A percentile compares a stretch with the other conserved stretches of the same genome.
phyloP scores from a whole-genome alignment of 495 filamentous ascomycete species.

The Viridothelium virens region DNA sequence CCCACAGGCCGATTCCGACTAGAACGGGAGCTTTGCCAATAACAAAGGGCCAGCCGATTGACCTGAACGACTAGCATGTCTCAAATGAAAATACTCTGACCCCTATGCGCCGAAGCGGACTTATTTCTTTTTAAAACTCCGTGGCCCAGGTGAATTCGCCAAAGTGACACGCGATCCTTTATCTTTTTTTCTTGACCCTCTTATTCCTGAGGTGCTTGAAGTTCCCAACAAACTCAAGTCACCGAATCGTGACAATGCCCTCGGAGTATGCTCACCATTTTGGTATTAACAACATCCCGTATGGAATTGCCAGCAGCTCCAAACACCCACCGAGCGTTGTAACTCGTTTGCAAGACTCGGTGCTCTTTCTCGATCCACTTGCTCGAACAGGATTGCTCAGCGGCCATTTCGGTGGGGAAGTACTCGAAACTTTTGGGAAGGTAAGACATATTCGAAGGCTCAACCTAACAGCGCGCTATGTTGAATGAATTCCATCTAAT shows the following conservation, averaged over 20 bases:
- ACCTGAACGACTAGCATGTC: too few species aligned
- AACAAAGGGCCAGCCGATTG: neutral
- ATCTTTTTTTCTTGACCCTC: neutral
- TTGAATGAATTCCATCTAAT: neutral
- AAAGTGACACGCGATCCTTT: neutral
- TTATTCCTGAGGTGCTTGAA: neutral
- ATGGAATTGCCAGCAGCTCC: slow-evolving; percentile 18
- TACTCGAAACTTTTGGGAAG: neutral
- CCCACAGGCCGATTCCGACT: neutral
- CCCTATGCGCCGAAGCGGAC: too few species aligned
- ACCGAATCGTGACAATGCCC: neutral
- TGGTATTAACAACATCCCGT: slow-evolving; percentile 22
- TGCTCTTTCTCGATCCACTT: slow-evolving; percentile 16
- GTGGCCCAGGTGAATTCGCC: neutral
- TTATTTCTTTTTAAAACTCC: too few species aligned
- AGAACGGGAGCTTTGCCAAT: neutral
- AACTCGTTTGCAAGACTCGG: slow-evolving; percentile 18
- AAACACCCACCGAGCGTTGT: slow-evolving; percentile 15
- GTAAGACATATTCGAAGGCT: neutral
- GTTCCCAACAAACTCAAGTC: neutral
- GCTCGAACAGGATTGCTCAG: neutral
- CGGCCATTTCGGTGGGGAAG: neutral
- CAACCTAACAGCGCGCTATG: too few species aligned
- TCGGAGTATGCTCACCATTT: slow-evolving; percentile 15
- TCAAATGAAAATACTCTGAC: too few species aligned